Conservation (phyloP, 2,329 filamentous ascomycete genomes). For the Sclerotinia nivalis region DNA sequence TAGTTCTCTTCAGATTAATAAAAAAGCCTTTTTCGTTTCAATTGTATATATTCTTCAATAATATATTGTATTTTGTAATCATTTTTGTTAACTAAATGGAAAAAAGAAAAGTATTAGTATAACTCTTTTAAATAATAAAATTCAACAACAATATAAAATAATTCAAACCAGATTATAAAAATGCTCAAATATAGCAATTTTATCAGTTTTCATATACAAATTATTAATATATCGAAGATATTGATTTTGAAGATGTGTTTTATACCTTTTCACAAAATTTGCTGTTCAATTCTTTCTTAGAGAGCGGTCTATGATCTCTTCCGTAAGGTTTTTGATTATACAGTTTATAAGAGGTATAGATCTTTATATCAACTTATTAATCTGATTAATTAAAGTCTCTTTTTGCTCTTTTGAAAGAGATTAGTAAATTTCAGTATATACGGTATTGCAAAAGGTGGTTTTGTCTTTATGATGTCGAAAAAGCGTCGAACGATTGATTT, state of each 20-base stretch:
- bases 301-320: not conserved
- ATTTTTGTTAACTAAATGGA: not conserved
- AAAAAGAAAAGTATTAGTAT: not conserved
- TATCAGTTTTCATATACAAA: not conserved
- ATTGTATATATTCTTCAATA: not conserved
- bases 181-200: not conserved
- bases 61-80: not conserved
- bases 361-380: not conserved
- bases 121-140: not conserved
- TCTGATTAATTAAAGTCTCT: not conserved
- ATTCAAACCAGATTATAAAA: not conserved
- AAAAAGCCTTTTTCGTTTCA: not conserved
- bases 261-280: not conserved
- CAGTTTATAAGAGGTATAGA: not conserved
- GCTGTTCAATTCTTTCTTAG: not conserved
- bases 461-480: too few relatives aligned
- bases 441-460: too few relatives aligned
- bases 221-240: not conserved
- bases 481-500: too few relatives aligned
- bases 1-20: not conserved
- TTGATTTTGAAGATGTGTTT: not conserved
- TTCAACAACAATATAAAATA: not conserved
- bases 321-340: not conserved
- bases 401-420: not conserved
- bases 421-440: too few relatives aligned